Evolutionary conservation across 768 basidiomycete genomes (phyloP).

Genomic region (Trametes cubensis): DNA sequence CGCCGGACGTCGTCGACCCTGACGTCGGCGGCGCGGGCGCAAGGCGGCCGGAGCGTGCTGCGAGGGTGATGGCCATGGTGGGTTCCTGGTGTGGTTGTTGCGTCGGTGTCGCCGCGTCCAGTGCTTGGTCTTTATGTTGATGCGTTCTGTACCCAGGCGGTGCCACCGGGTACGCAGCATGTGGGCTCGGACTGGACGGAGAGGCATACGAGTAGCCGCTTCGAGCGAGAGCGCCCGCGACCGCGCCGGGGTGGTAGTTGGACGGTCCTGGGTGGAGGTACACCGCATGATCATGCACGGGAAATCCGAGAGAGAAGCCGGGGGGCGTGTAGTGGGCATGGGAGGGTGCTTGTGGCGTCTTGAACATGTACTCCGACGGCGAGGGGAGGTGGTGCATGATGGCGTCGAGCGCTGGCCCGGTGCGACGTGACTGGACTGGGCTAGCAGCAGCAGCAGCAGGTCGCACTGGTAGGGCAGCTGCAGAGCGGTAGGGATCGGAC

Average conservation of each 20-base stretch:
- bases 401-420: slow-evolving; percentile 3
- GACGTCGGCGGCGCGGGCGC: not conserved
- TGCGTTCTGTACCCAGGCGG: slow-evolving; percentile 10
- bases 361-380: slow-evolving; percentile 14
- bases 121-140: slow-evolving; percentile 20
- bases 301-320: slow-evolving; percentile 30
- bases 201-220: slow-evolving; percentile 26
- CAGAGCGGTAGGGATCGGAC: not conserved
- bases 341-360: slow-evolving; percentile 19
- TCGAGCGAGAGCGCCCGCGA: slow-evolving; percentile 14
- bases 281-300: slow-evolving; percentile 21
- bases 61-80: slow-evolving; percentile 23
- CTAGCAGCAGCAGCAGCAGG: not conserved
- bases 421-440: not conserved
- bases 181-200: slow-evolving; percentile 12
- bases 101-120: not conserved
- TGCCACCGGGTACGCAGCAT: slow-evolving; percentile 13
- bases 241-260: slow-evolving; percentile 24
- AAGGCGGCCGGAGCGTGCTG: slow-evolving; percentile 3
- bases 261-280: slow-evolving; percentile 19
- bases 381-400: slow-evolving; percentile 20
- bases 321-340: slow-evolving; percentile 23
- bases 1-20: too few relatives aligned
- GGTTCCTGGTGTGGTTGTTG: slow-evolving; percentile 9
- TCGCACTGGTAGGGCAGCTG: not conserved